Evolutionary conservation across 805 yeast species (phyloP), one percentile per base, ranked within the genome.

Genomic region (Wilhelminamyces savonicus): DNA sequence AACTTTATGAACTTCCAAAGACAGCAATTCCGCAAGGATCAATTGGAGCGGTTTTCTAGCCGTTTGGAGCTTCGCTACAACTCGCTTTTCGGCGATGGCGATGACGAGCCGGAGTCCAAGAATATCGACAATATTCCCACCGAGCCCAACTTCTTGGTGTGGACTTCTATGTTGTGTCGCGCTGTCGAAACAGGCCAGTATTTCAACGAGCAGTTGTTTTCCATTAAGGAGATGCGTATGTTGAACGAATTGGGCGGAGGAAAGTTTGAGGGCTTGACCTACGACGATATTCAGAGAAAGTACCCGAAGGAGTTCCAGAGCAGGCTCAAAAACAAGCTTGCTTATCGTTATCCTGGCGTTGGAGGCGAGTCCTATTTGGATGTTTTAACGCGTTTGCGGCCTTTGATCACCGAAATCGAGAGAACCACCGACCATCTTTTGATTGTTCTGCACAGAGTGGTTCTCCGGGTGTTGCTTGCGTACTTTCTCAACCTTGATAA

Each of bases 341-440:
- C 80, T 12, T 90, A 90, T 56, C 66, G 98, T 36, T 90, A 90
- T 50, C 98, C 97, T 2, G 98, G 98, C 4, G 83, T 86, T 28
- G 97, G 97, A 6, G 98, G 98, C 12, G 98, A 90, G 56, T 83
- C 95, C 0, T 90, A 90, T 45, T 60, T 90, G 43, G 97, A 90
- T 57, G 98, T 92, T 9, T 81, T 92, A 48, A 85, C 87, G 41
- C 69, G 98, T 38, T 67, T 90, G 33, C 69, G 94, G 36, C 94
- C 97, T 1, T 74, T 90, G 13, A 90, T 90, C 39, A 86, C 86
- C 9, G 98, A 90, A 54, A 74, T 92, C 28, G 98, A 90, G 53
- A 68, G 98, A 40, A 84, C 94, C 25, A 81, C 84, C 7, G 94
- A 86, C 45, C 94, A 88, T 53, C 74, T 86, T 20, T 58, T 88